These are phyloP conservation scores for Chrysanthemum makinoi DNA, from an alignment of 129 eudicot species.

Conservation along the genomic window DNA sequence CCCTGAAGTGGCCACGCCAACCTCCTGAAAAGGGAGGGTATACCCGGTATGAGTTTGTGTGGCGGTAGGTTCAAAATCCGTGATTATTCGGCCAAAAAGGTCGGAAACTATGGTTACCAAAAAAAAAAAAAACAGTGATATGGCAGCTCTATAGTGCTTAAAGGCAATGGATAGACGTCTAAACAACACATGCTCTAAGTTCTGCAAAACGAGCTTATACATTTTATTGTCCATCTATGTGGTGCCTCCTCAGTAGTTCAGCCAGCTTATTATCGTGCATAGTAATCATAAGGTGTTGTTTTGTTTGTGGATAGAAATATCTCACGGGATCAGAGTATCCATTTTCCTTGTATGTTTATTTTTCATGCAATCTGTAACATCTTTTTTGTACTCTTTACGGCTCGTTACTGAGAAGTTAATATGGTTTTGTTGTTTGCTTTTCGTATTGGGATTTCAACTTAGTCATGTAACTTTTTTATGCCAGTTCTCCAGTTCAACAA, in stretches of 20 bases:
- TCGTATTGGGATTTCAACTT: conserved; percentile 15
- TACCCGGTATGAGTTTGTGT: too few species aligned
- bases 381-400: neutral
- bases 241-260: neutral
- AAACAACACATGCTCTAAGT: neutral
- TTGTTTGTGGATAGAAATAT: too few species aligned
- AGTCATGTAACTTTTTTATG: conserved; percentile 17
- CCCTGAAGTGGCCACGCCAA: too few species aligned
- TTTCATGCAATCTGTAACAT: neutral
- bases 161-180: conserved; percentile 1
- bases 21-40: too few species aligned
- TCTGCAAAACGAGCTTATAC: neutral
- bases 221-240: neutral
- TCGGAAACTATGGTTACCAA: neutral
- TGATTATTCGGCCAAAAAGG: too few species aligned
- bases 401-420: neutral
- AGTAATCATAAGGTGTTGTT: too few species aligned
- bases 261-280: too few species aligned
- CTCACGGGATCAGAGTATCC: neutral
- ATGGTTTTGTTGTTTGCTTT: neutral
- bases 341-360: neutral
- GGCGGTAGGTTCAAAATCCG: too few species aligned
- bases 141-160: neutral
- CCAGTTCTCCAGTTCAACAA: conserved; percentile 91
- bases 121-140: too few species aligned